Evolutionary conservation across 805 yeast species (phyloP).

Genomic region (Kockiozyma suomiensis): DNA sequence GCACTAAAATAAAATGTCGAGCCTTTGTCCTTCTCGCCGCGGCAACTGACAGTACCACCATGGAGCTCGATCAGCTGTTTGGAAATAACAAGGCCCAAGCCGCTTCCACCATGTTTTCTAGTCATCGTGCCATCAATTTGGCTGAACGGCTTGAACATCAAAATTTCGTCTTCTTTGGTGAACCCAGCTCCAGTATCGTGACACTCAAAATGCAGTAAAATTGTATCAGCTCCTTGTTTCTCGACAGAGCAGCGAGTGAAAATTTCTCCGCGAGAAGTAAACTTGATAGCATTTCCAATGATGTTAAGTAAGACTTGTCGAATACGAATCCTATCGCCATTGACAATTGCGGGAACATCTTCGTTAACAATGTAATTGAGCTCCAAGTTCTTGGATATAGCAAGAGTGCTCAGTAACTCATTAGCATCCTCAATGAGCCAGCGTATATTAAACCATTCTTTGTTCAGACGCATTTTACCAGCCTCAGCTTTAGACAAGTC

Average conservation of each 20-base stretch:
- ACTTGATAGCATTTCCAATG: conserved; percentile 45
- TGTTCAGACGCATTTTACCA: conserved; percentile 42
- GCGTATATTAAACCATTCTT: conserved; percentile 41
- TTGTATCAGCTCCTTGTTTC: conserved; percentile 15
- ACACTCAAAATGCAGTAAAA: conserved; percentile 40
- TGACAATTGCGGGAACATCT: conserved; percentile 41
- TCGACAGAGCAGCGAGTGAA: conserved; percentile 38
- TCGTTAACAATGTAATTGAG: conserved; percentile 40
- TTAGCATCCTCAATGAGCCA: conserved; percentile 42
- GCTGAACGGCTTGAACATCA: conserved; percentile 44
- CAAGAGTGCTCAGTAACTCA: conserved; percentile 42
- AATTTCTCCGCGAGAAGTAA: conserved; percentile 42
- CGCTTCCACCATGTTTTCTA: conserved; percentile 41
- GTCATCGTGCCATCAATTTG: conserved; percentile 39
- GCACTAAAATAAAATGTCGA: conserved; percentile 40
- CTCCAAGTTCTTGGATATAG: conserved; percentile 42
- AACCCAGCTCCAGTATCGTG: conserved; percentile 45
- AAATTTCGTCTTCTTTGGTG: conserved; percentile 38
- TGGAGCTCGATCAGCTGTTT: conserved; percentile 43
- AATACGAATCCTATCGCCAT: conserved; percentile 43
- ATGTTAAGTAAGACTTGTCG: conserved; percentile 43
- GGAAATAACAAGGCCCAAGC: conserved; percentile 43
- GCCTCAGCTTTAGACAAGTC: conserved; percentile 45
- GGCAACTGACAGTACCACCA: conserved; percentile 40
- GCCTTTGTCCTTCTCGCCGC: conserved; percentile 40